phyloP scores from a whole-genome alignment of 441 rosid genomes.

The Jatropha podagrica region DNA sequence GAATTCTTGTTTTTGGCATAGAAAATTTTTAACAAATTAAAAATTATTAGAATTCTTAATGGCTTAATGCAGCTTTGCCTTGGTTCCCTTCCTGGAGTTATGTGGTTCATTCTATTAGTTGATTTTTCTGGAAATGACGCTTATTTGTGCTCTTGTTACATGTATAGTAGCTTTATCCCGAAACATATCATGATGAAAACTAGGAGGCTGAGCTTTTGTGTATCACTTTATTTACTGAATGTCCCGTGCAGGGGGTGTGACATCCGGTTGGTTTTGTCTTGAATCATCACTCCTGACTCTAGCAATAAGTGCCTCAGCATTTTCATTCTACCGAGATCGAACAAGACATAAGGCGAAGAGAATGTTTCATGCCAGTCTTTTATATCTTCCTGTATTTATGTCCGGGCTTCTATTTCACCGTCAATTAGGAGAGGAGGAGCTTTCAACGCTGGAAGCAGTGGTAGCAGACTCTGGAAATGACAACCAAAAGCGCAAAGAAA shows the following conservation, averaged over 20 bases:
- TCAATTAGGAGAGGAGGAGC: slow-evolving; percentile 28
- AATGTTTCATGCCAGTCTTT: slow-evolving; percentile 86
- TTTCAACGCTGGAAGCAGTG: slow-evolving; percentile 20
- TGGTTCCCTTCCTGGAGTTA: too few relatives aligned
- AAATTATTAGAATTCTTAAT: too few relatives aligned
- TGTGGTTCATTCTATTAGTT: too few relatives aligned
- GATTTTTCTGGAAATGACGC: background rate
- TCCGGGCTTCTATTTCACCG: slow-evolving; percentile 76
- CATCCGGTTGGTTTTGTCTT: slow-evolving; percentile 78
- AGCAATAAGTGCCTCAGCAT: slow-evolving; percentile 76
- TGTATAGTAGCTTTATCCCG: background rate
- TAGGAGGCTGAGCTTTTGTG: background rate
- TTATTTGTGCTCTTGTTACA: background rate
- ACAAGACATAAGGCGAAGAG: slow-evolving; percentile 71
- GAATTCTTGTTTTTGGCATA: too few relatives aligned
- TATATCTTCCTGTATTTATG: slow-evolving; percentile 93
- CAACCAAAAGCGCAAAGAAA: slow-evolving; percentile 26
- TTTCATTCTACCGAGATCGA: slow-evolving; percentile 67
- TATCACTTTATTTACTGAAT: slow-evolving; percentile 7
- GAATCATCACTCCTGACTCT: slow-evolving; percentile 73
- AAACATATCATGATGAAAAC: slow-evolving; percentile 5
- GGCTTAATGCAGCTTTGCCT: too few relatives aligned
- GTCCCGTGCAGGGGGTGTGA: slow-evolving; percentile 63
- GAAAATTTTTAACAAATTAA: too few relatives aligned
- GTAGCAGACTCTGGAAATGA: slow-evolving; percentile 22